phyloP scores from a whole-genome alignment of 441 rosid genomes.

The Gossypium lobatum region DNA sequence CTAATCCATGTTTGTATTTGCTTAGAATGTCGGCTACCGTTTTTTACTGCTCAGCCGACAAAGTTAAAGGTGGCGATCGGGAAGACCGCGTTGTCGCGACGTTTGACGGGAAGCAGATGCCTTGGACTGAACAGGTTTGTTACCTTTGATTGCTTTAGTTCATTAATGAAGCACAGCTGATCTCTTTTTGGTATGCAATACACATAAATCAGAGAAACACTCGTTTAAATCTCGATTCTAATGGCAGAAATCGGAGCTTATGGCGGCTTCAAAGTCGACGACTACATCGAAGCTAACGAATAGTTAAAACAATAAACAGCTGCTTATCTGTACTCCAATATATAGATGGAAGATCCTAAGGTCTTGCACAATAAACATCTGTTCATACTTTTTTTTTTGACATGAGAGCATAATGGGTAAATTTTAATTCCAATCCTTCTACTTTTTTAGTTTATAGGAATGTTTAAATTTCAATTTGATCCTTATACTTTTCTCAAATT shows the following conservation, averaged over 20 bases:
- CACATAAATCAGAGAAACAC: too few relatives aligned
- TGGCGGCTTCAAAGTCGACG: conserved; percentile 44
- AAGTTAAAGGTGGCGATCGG: conserved; percentile 75
- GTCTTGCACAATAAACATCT: too few relatives aligned
- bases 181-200: neutral
- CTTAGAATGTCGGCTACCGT: conserved; percentile 87
- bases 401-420: too few relatives aligned
- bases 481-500: too few relatives aligned
- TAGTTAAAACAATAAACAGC: neutral
- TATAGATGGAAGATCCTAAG: too few relatives aligned
- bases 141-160: neutral
- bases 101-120: conserved; percentile 81
- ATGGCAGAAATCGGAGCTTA: conserved; percentile 57
- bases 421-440: too few relatives aligned
- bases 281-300: conserved; percentile 20
- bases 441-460: too few relatives aligned
- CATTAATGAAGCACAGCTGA: neutral
- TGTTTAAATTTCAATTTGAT: too few relatives aligned
- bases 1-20: neutral
- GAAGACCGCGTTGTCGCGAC: conserved; percentile 74
- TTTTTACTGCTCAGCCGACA: conserved; percentile 90
- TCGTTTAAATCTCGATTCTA: neutral
- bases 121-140: conserved; percentile 73
- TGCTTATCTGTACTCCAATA: too few relatives aligned
- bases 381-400: too few relatives aligned